phyloP scores from a whole-genome alignment of 176 grass and related monocot genomes.

The Eragrostis curvula region DNA sequence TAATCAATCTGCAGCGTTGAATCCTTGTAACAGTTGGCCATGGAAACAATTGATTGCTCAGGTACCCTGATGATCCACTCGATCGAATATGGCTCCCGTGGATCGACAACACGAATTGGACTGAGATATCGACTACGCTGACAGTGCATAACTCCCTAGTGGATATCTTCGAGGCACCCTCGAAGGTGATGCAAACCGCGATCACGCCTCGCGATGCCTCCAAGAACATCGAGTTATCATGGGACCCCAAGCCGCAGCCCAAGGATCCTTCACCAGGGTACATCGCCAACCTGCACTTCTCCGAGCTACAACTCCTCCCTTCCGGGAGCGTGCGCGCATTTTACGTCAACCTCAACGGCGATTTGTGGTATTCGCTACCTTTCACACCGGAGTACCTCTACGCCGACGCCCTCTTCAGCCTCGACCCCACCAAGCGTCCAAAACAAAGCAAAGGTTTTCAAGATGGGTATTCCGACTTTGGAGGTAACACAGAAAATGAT shows the following conservation, averaged over 20 bases:
- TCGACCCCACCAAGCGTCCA: too few relatives aligned
- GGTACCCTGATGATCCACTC: constrained; percentile 51
- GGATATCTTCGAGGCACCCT: constrained; percentile 30
- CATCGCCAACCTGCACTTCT: constrained; percentile 35
- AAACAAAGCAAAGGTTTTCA: too few relatives aligned
- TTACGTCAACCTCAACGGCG: constrained; percentile 32
- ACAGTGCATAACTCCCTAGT: background rate
- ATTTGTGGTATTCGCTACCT: background rate
- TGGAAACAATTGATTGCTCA: background rate
- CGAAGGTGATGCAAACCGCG: constrained; percentile 57
- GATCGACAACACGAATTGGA: background rate
- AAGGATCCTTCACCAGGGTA: background rate
- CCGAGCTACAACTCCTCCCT: constrained; percentile 33
- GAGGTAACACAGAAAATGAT: too few relatives aligned
- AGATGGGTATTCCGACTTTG: too few relatives aligned
- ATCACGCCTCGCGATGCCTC: constrained; percentile 27
- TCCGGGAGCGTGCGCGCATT: constrained; percentile 21
- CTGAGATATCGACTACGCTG: background rate
- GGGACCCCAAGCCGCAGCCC: background rate
- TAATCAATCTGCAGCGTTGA: too few relatives aligned
- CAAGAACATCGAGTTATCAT: constrained; percentile 4
- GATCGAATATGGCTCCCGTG: background rate
- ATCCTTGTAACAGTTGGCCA: too few relatives aligned
- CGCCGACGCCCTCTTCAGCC: background rate
- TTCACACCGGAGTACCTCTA: constrained; percentile 29